Base-by-base conservation (phyloP, 805 yeast genomes). In the Kuraishia borneana region DNA sequence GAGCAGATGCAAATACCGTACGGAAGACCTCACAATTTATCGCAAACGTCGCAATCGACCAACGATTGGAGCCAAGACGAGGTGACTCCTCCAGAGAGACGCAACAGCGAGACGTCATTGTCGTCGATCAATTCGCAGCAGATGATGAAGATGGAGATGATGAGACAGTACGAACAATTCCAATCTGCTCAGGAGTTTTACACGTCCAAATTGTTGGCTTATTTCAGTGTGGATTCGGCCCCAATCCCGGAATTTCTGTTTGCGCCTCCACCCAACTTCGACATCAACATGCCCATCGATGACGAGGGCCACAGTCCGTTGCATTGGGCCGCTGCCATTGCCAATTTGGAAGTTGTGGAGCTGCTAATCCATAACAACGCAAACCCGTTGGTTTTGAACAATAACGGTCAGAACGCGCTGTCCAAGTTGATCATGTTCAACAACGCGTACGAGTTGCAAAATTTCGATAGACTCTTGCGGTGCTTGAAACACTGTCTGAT, bases 241-340 rank as follows among this genome's bases (percentile, higher is more conserved):
- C 51, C 56, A 8, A 46, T 53, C 31, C 59, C 60, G 6, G 45
- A 50, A 18, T 60, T 68, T 34, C 48, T 76, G 19, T 51, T 63
- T 21, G 56, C 63, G 34, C 81, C 83, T 5, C 88, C 89, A 1
- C 57, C 61, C 25, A 71, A 73, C 44, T 73, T 79, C 38, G 70
- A 76, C 43, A 70, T 80, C 34, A 73, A 79, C 48, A 78, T 70
- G 39, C 66, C 78, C 2, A 75, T 83, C 16, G 94, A 83, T 46
- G 75, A 74, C 39, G 92, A 83, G 43, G 89, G 89, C 0, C 87
- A 83, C 47, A 76, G 88, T 0, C 73, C 87, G 1, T 61, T 83
- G 35, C 94, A 83, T 51, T 83, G 94, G 94, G 92, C 94, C 0
- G 68, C 84, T 21, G 78, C 92, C 0, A 70, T 83, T 75, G 89